A percentile compares a stretch with the other conserved stretches of the same genome.
These are phyloP conservation scores for Jamesozyma jinghongensis DNA, from an alignment of 805 yeast genomes.

Conservation along the genomic window DNA sequence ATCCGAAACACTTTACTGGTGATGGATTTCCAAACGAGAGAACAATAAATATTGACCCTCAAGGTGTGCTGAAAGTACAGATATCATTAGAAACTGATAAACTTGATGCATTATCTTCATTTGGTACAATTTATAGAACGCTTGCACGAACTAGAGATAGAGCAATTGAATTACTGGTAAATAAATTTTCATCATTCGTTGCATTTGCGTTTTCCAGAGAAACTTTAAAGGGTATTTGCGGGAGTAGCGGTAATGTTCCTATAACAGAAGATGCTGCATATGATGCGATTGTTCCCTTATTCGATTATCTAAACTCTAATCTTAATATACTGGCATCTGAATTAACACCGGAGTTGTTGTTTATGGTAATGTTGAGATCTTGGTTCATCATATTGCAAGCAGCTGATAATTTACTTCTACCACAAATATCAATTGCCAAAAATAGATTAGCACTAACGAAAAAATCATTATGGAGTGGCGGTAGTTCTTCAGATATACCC, in stretches of 20 bases:
- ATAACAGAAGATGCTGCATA: slow-evolving; percentile 44
- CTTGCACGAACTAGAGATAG: slow-evolving; percentile 57
- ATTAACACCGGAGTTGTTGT: slow-evolving; percentile 45
- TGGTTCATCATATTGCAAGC: slow-evolving; percentile 68
- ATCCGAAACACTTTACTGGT: slow-evolving; percentile 52
- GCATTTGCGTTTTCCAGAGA: slow-evolving; percentile 46
- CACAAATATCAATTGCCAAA: slow-evolving; percentile 46
- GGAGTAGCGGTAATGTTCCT: slow-evolving; percentile 35
- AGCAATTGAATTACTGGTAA: slow-evolving; percentile 60
- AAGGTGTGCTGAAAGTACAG: slow-evolving; percentile 58
- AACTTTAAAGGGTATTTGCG: slow-evolving; percentile 50
- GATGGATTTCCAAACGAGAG: slow-evolving; percentile 61
- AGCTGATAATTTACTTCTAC: slow-evolving; percentile 66
- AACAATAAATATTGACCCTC: slow-evolving; percentile 51
- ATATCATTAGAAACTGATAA: slow-evolving; percentile 73
- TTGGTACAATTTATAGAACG: slow-evolving; percentile 66
- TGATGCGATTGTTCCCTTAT: slow-evolving; percentile 62
- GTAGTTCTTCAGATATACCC: slow-evolving; percentile 21
- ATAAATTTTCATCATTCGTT: slow-evolving; percentile 59
- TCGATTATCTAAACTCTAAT: slow-evolving; percentile 63
- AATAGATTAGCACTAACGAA: slow-evolving; percentile 28
- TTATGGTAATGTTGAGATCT: slow-evolving; percentile 62
- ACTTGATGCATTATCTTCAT: slow-evolving; percentile 68
- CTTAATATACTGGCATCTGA: slow-evolving; percentile 52
- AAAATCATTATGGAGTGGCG: slow-evolving; percentile 32